phyloP scores from a whole-genome alignment of 805 yeast species.

The Saturnispora besseyi region DNA sequence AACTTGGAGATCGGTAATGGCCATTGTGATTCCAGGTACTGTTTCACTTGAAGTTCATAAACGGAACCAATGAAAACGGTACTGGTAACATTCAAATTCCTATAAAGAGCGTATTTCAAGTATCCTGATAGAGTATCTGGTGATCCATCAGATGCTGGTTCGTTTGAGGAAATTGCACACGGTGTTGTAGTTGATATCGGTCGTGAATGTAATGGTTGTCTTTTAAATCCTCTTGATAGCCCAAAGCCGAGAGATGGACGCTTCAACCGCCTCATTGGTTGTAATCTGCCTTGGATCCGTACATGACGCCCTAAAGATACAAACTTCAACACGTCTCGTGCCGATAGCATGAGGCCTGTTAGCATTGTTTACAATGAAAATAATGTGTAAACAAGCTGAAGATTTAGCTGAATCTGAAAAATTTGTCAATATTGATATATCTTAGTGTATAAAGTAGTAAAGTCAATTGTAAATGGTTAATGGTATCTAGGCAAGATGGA shows the following conservation, averaged over 20 bases:
- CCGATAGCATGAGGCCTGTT: slow-evolving; percentile 1
- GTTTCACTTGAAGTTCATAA: slow-evolving; percentile 40
- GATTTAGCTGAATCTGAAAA: not conserved
- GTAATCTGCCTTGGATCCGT: not conserved
- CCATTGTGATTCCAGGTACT: slow-evolving; percentile 26
- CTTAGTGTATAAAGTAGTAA: too few species aligned
- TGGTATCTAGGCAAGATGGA: not conserved
- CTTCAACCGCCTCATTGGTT: not conserved
- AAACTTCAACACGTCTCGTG: not conserved
- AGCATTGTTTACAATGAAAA: slow-evolving; percentile 1
- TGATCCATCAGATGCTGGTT: slow-evolving; percentile 14
- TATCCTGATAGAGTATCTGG: slow-evolving; percentile 24
- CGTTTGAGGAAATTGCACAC: not conserved
- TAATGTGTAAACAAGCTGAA: not conserved
- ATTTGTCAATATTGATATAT: not conserved
- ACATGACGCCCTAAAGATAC: slow-evolving; percentile 2
- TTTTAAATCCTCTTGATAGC: not conserved
- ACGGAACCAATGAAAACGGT: slow-evolving; percentile 47
- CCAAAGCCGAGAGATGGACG: not conserved
- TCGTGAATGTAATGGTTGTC: not conserved
- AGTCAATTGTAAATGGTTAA: not conserved
- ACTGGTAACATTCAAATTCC: slow-evolving; percentile 34
- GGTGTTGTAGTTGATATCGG: slow-evolving; percentile 5
- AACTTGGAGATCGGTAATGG: slow-evolving; percentile 20
- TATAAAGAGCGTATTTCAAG: slow-evolving; percentile 25